Evolutionary conservation across 192 early-diverging fungal genomes (phyloP), one percentile per base, ranked within the genome.

Genomic region (Coemansia sp.): DNA sequence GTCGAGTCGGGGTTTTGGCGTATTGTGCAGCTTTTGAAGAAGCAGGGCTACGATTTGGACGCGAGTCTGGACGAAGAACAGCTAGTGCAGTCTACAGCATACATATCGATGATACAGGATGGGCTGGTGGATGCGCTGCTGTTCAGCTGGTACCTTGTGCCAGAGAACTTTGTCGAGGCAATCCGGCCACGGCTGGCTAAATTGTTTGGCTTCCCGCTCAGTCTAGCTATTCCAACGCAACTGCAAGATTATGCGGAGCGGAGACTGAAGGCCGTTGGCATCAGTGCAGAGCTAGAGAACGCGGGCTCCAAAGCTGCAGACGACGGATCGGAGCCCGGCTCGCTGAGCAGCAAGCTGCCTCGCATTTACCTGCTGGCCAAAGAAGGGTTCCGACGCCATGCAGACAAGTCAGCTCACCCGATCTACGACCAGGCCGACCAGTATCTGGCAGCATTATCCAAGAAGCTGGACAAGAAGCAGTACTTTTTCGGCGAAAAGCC

Each of bases 401-500:
- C 76, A 23, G 79, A 83, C 46, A 65, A 80, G 58, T 58, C 64
- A 1, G 14, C 45, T 8, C 43, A 69, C 22, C 76, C 91, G 78
- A 85, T 94, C 67, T 92, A 94, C 62, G 65, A 67, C 16, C 68
- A 85, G 58, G 88, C 89, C 6, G 67, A 84, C 24, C 81, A 90
- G 42, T 83, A 82, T 18, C 90, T 92, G 67, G 63, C 66, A 9
- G 80, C 79, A 32, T 69, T 97, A 38, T 82, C 87, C 23, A 77
- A 67, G 10, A 91, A 91, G 81, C 77, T 97, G 1, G 89, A 86
- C 16, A 69, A 83, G 7, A 82, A 93, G 53, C 77, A 83, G 1
- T 97, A 86, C 65, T 91, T 97, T 60, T 93, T 93, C 74, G 93
- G 92, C 5, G 73, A 85, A 56, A 87, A 83, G 10, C 85, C 91